phyloP scores from a whole-genome alignment of 2,329 filamentous ascomycete genomes.

The Cadophora sp. region DNA sequence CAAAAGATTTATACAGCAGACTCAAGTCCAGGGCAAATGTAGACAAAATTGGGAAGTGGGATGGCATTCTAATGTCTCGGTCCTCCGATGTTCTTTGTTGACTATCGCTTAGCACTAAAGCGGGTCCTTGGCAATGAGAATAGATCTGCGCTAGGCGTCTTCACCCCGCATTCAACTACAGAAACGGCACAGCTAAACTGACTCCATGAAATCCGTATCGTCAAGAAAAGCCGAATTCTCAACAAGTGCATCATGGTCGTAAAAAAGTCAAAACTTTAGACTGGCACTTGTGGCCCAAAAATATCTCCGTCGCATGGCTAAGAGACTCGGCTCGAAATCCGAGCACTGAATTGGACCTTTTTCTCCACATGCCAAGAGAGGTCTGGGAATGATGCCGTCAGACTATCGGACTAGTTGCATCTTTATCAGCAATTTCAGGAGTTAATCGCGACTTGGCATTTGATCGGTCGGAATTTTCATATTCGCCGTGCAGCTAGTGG shows the following conservation, averaged over 20 bases:
- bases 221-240: neutral
- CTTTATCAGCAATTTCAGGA: neutral
- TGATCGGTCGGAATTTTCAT: neutral
- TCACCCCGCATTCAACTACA: neutral
- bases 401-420: neutral
- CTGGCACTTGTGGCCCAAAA: neutral
- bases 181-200: neutral
- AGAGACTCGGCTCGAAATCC: neutral
- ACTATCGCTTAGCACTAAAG: neutral
- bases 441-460: neutral
- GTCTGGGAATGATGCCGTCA: neutral
- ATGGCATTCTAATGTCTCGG: no score
- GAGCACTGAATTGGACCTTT: neutral
- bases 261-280: neutral
- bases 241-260: neutral
- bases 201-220: neutral
- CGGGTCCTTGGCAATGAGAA: neutral
- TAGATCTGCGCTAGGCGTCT: neutral
- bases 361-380: neutral
- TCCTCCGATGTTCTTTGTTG: neutral
- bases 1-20: no score
- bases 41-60: no score
- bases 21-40: no score
- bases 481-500: neutral
- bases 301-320: neutral